Evolutionary conservation across 2,329 filamentous ascomycete species (phyloP), one percentile per base, ranked within the genome.

Genomic region (Aspergillus arachidicola): DNA sequence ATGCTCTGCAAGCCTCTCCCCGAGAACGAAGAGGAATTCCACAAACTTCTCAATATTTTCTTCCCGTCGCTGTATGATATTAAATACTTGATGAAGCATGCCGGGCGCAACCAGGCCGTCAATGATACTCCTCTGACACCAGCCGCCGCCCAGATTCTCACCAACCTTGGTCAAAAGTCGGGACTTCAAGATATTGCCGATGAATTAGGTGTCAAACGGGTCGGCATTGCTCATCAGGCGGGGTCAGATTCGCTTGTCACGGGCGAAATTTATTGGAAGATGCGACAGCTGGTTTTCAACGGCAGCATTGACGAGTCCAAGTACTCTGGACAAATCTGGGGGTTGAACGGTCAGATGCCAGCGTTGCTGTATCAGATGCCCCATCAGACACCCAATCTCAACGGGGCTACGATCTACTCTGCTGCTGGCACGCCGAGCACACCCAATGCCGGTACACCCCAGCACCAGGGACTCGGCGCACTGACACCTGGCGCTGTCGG

Each of bases 41-140:
- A 96, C 75, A 87, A 90, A 72, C 87, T 94, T 55, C 92, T 98
- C 79, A 92, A 92, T 75, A 90, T 92, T 54, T 98, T 94, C 83
- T 99, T 99, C 77, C 95, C 95, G 0, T 90, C 90, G 21, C 88
- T 96, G 0, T 96, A 95, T 77, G 95, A 99, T 75, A 95, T 99
- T 70, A 99, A 99, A 81, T 96, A 95, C 77, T 86, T 99, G 46
- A 94, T 97, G 87, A 96, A 97, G 76, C 89, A 93, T 72, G 93
- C 93, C 32, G 90, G 91, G 68, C 87, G 87, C 70, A 85, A 90
- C 59, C 87, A 91, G 74, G 86, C 87, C 60, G 85, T 86, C 57
- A 90, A 87, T 73, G 81, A 80, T 70, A 88, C 85, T 10, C 89
- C 87, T 54, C 82, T 86, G 59, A 90, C 91, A 63, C 84, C 86